phyloP scores from a whole-genome alignment of 106 monocot species.

The Platanthera guangdongensis region DNA sequence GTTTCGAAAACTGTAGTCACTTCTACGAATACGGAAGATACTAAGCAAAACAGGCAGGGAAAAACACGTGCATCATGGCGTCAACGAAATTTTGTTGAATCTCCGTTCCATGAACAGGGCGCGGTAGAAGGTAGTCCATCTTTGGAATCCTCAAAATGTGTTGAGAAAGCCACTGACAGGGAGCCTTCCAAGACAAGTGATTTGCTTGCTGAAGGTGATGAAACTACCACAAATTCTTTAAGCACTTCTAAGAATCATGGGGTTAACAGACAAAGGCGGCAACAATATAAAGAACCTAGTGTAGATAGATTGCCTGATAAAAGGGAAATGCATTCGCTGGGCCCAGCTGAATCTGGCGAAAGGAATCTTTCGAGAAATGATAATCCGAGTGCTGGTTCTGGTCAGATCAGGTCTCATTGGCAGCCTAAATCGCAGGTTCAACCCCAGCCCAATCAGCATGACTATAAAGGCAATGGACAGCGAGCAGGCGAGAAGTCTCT shows the following conservation, averaged over 20 bases:
- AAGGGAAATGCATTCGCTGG: constrained; percentile 7
- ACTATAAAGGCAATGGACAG: constrained; percentile 10
- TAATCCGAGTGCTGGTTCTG: constrained; percentile 12
- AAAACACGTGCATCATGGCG: constrained; percentile 57
- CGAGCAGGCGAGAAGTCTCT: constrained; percentile 9
- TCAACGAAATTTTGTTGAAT: constrained; percentile 27
- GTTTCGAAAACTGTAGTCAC: constrained; percentile 14
- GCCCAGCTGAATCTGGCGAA: constrained; percentile 9
- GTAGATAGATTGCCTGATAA: constrained; percentile 10
- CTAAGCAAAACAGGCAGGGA: constrained; percentile 32
- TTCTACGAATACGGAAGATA: constrained; percentile 31
- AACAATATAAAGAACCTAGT: constrained; percentile 16
- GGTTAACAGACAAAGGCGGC: constrained; percentile 17
- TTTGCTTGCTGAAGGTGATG: constrained; percentile 6
- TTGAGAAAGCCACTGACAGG: constrained; percentile 13
- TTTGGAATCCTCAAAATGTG: constrained; percentile 6
- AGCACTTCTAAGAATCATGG: constrained; percentile 15
- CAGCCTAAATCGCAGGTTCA: constrained; percentile 38
- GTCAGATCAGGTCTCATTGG: constrained; percentile 36
- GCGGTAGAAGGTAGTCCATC: constrained; percentile 17
- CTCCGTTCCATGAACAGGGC: neutral
- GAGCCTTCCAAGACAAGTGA: constrained; percentile 9
- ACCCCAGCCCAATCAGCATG: constrained; percentile 11
- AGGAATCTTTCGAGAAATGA: constrained; percentile 19
- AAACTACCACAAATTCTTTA: neutral